phyloP scores from a whole-genome alignment of 352 stramenopile genomes.

The Phytophthora pisi region DNA sequence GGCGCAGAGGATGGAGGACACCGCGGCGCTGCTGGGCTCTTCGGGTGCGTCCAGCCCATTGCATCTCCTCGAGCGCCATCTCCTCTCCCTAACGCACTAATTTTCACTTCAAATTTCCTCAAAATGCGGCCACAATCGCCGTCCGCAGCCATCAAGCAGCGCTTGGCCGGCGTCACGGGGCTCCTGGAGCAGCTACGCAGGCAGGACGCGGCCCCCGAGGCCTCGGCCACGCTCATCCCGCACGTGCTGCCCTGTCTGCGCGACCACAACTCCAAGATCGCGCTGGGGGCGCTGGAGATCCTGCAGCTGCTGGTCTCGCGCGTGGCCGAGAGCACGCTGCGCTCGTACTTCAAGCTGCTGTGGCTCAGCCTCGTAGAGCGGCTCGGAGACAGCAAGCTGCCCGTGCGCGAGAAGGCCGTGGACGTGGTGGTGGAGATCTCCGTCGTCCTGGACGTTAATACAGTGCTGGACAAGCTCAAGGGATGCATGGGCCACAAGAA shows the following conservation, averaged over 20 bases:
- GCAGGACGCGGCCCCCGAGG: constrained; percentile 35
- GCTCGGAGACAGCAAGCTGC: constrained; percentile 81
- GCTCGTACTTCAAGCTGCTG: constrained; percentile 62
- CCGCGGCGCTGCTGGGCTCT: constrained; percentile 62
- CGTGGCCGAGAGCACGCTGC: constrained; percentile 52
- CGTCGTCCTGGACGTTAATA: constrained; percentile 63
- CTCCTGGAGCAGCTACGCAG: constrained; percentile 54
- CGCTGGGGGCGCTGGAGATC: constrained; percentile 66
- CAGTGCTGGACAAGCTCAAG: constrained; percentile 64
- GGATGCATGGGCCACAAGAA: constrained; percentile 71
- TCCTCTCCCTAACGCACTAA: background rate
- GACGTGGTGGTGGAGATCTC: constrained; percentile 72
- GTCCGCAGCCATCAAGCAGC: constrained; percentile 79
- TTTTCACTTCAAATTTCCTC: background rate
- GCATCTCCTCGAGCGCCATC: background rate
- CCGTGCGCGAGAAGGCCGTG: constrained; percentile 75
- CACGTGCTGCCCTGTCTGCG: constrained; percentile 72
- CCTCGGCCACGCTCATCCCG: constrained; percentile 52
- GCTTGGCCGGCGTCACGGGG: constrained; percentile 64
- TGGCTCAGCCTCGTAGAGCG: constrained; percentile 75
- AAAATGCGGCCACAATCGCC: background rate
- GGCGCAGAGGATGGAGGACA: constrained; percentile 48
- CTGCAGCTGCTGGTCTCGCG: constrained; percentile 57
- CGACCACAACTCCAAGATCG: constrained; percentile 88
- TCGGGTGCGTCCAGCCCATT: constrained; percentile 35